Base-by-base conservation (phyloP, 2,329 filamentous ascomycete genomes). In the Neofusicoccum parvum region DNA sequence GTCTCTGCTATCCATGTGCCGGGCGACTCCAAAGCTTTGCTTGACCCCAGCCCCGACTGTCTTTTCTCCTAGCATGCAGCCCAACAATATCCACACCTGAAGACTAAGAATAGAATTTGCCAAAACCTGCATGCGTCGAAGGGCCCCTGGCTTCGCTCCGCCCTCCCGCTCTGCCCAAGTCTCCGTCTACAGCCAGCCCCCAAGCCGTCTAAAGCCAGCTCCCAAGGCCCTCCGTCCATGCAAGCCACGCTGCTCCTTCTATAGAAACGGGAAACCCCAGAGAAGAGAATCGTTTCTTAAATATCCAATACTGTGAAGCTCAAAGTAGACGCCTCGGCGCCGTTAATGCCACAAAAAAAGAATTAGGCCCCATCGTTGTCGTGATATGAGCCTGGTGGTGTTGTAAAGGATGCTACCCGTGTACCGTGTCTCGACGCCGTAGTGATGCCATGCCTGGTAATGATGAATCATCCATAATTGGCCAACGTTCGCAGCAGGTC, bases 211-310 rank as follows among this genome's bases (percentile, higher is more conserved):
- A 46, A 39, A 43, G 17, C 17, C 53, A 15, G 37, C 27, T 23
- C 37, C 53, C 23, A 34, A 5, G 53, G 23, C 41, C 27, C 54
- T n/a, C n/a, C 15, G 41, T 7, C 27, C 41, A 60, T 48, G 56
- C 41, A 60, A 20, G 27, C 56, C 56, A 9, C 14, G 41, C 27
- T 23, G 32, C 48, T 60, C 41, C 41, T n/a, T 48, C 27, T 23
- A 15, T 48, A 15, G 27, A 45, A 32, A 14, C 5, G 32, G 43
- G 14, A 17, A 17, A n/a, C 43, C 11, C 43, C 32, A 37, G 32
- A 49, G 39, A 37, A 58, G 43, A 45, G 12, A 49, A 60, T 15
- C 32, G 32, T 60, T 48, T 60, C 56, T 32, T 60, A n/a, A 11
- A 60, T 59, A 48, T n/a, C 17, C 43, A 48, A 46, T n/a, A 27